phyloP scores from a whole-genome alignment of 2,329 filamentous ascomycete genomes.

The Mycocentrospora acerina region DNA sequence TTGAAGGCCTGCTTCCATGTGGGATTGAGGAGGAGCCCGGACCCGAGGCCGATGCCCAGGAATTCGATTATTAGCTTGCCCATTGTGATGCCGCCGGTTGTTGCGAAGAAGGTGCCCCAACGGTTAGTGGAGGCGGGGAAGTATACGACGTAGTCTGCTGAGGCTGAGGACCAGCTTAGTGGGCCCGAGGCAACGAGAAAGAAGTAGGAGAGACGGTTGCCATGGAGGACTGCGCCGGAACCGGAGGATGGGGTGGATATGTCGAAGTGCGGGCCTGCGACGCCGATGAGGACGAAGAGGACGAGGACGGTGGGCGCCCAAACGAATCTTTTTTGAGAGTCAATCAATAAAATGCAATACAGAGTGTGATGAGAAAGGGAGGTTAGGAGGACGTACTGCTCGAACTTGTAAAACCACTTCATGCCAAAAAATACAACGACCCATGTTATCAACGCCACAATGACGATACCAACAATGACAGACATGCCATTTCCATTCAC shows the following conservation, averaged over 20 bases:
- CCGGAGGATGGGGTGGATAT: constrained; percentile 51
- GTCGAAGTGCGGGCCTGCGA: constrained; percentile 53
- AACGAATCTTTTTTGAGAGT: too few species aligned
- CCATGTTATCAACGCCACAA: constrained; percentile 43
- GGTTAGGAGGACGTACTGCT: constrained; percentile 55
- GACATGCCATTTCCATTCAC: constrained; percentile 47
- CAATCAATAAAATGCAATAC: too few species aligned
- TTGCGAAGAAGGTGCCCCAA: constrained; percentile 46
- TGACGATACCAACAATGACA: constrained; percentile 48
- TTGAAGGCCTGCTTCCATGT: constrained; percentile 44
- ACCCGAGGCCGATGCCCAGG: constrained; percentile 51
- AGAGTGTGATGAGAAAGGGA: constrained; percentile 50
- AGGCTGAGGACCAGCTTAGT: constrained; percentile 57
- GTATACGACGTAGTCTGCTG: constrained; percentile 48
- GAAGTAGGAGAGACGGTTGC: constrained; percentile 66
- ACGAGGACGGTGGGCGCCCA: constrained; percentile 28
- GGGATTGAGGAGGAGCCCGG: constrained; percentile 51
- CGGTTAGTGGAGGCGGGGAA: constrained; percentile 43
- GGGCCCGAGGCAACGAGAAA: constrained; percentile 64
- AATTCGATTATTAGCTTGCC: constrained; percentile 48
- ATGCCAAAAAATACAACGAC: constrained; percentile 46
- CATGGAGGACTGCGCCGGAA: constrained; percentile 52
- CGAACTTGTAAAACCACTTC: constrained; percentile 48
- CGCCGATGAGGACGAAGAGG: constrained; percentile 29
- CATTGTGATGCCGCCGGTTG: constrained; percentile 45